A percentile compares a stretch with the other conserved stretches of the same genome.
These are phyloP conservation scores for Mycosphaerella arachidis DNA, from an alignment of 2,329 filamentous ascomycete genomes.

Conservation along the genomic window DNA sequence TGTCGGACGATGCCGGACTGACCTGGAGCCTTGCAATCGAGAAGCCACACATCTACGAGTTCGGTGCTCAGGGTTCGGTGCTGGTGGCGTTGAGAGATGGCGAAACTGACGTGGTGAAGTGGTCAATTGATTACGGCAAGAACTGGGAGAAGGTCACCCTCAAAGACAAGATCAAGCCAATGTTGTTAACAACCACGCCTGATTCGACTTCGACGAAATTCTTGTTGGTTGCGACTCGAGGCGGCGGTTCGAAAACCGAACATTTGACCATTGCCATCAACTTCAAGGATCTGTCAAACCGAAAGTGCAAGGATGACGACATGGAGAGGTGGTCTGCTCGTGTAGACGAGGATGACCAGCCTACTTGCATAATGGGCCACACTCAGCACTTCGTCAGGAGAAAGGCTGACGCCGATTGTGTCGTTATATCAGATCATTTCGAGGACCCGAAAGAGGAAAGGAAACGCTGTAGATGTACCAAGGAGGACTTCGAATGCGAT, in stretches of 20 bases:
- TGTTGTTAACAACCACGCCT: constrained; percentile 76
- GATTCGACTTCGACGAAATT: constrained; percentile 94
- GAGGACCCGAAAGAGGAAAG: constrained; percentile 67
- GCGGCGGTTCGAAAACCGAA: constrained; percentile 48
- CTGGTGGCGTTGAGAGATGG: constrained; percentile 75
- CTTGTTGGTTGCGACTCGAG: constrained; percentile 62
- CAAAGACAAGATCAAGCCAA: constrained; percentile 64
- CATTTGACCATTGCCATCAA: constrained; percentile 68
- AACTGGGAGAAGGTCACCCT: constrained; percentile 72
- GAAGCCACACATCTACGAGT: constrained; percentile 90
- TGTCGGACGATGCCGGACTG: constrained; percentile 85
- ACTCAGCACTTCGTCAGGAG: constrained; percentile 81
- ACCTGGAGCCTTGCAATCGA: constrained; percentile 73
- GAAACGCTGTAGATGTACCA: constrained; percentile 74
- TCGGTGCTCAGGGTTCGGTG: constrained; percentile 88
- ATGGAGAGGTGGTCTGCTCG: constrained; percentile 88
- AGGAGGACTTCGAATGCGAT: constrained; percentile 90
- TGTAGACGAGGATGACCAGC: constrained; percentile 70
- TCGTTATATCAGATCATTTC: constrained; percentile 73
- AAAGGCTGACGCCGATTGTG: constrained; percentile 84
- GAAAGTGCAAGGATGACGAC: constrained; percentile 69
- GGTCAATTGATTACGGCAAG: constrained; percentile 86
- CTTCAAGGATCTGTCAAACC: constrained; percentile 75
- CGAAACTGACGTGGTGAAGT: constrained; percentile 61
- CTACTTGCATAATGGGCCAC: constrained; percentile 92